These are phyloP conservation scores for Durotheca rogersii DNA, from an alignment of 495 filamentous ascomycete genomes.

Conservation along the genomic window DNA sequence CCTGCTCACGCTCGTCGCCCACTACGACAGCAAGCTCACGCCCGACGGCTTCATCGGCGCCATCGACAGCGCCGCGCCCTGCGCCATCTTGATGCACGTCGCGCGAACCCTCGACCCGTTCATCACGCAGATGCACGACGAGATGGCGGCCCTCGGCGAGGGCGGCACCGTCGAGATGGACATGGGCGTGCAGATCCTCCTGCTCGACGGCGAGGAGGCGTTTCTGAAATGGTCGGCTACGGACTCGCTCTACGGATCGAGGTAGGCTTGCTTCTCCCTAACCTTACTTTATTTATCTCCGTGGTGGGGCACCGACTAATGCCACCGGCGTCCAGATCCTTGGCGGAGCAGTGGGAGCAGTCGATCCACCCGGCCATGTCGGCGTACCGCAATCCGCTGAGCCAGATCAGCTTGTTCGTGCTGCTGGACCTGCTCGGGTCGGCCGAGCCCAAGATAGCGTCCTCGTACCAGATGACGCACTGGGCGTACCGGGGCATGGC, in stretches of 20 bases:
- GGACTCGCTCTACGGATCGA: slow-evolving; percentile 86
- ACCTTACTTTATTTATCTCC: too few species aligned
- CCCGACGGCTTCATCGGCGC: slow-evolving; percentile 92
- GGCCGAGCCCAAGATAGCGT: slow-evolving; percentile 66
- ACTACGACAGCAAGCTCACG: slow-evolving; percentile 84
- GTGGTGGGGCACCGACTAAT: too few species aligned
- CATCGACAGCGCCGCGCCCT: slow-evolving; percentile 89
- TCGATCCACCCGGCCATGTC: slow-evolving; percentile 66
- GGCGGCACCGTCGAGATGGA: slow-evolving; percentile 62
- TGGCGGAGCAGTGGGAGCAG: slow-evolving; percentile 74
- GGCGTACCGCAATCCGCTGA: slow-evolving; percentile 68
- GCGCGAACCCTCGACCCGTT: slow-evolving; percentile 77
- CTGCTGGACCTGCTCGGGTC: slow-evolving; percentile 89
- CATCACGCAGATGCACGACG: slow-evolving; percentile 76
- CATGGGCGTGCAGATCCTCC: slow-evolving; percentile 82
- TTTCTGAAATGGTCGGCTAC: slow-evolving; percentile 73
- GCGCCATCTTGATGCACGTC: slow-evolving; percentile 86
- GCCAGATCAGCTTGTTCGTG: slow-evolving; percentile 83
- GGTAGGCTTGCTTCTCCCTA: slow-evolving; percentile 45
- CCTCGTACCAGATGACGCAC: slow-evolving; percentile 84
- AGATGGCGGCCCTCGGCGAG: slow-evolving; percentile 61
- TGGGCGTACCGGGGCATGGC: slow-evolving; percentile 85
- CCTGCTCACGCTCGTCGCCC: slow-evolving; percentile 82
- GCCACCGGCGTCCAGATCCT: slow-evolving; percentile 54
- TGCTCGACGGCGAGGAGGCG: slow-evolving; percentile 94